Base-by-base conservation (phyloP, 1,284 basidiomycete species). In the Heimioporus retisporus region DNA sequence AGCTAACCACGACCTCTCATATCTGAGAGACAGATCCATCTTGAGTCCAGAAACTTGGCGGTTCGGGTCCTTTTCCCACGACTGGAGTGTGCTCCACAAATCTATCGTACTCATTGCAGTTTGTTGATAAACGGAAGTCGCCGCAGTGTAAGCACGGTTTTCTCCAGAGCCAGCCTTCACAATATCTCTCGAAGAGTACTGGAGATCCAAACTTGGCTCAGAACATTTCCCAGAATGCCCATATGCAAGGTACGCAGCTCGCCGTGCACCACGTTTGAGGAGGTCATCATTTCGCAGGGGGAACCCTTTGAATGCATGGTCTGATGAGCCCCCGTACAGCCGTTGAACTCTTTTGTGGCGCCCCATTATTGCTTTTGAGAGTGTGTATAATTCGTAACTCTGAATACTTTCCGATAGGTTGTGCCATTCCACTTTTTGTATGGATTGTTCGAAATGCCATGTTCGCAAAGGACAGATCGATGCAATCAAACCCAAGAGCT, bases 361-460 rank as follows among this genome's bases (percentile, higher is more conserved):
- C 4, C 72, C 65, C 5, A 80, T 66, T 59, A 85, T 82, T 4
- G 64, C 69, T 4, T 72, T 65, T 3, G 71, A 70, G 18, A 65
- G 61, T 19, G 60, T 14, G 28, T 72, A 70, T 50, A 85, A 78
- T 18, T 65, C 69, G 25, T 77, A 68, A 64, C 79, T 75, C 55
- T 86, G 85, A 0, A 68, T 73, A 50, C 62, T 68, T 1, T 60
- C 70, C 1, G 59, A 74, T 44, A 68, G 79, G 60, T n/a, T 6
- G 0, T 59, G 66, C 75, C 72, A 76, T 0, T 60, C 23, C 0
- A 74, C 63, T 1, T 51, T 74, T 61, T 85, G 81, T 83, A 86
- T 85, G 23, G 79, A 69, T 66, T 82, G 75, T 6, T 48, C 23
- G 11, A 85, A 82, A 70, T 85, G 82, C 65, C 75, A 85, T 1